Conservation (phyloP, 1,139 yeast species). For the Candida labiduridarum region DNA sequence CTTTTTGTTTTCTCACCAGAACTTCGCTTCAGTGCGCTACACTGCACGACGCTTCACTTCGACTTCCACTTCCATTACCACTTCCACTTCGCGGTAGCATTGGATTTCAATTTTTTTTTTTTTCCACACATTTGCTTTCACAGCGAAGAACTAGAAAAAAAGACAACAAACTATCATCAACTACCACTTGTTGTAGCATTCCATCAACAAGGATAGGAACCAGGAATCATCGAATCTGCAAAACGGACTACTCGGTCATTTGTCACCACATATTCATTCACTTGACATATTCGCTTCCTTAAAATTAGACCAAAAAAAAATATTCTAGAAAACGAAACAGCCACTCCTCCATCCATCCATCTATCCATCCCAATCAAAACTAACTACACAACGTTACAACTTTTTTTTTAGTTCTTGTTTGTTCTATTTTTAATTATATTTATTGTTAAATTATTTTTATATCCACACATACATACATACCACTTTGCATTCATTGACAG, state of each 20-base stretch:
- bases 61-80: too few relatives aligned
- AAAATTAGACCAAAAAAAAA: too few relatives aligned
- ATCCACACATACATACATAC: background rate
- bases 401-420: slow-evolving; percentile 1
- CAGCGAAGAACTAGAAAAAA: slow-evolving; percentile 3
- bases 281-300: background rate
- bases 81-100: too few relatives aligned
- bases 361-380: background rate
- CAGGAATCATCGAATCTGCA: too few relatives aligned
- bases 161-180: background rate
- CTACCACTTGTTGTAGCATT: too few relatives aligned
- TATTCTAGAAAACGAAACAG: too few relatives aligned
- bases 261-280: background rate
- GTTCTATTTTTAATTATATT: slow-evolving; percentile 1
- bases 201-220: too few relatives aligned
- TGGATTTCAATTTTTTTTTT: background rate
- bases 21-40: too few relatives aligned
- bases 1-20: background rate
- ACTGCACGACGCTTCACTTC: background rate
- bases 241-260: too few relatives aligned
- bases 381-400: background rate
- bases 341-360: background rate
- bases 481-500: slow-evolving; percentile 1
- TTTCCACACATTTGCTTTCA: background rate
- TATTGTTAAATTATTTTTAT: background rate